Evolutionary conservation across 805 yeast genomes (phyloP).

Genomic region (Candida maris): DNA sequence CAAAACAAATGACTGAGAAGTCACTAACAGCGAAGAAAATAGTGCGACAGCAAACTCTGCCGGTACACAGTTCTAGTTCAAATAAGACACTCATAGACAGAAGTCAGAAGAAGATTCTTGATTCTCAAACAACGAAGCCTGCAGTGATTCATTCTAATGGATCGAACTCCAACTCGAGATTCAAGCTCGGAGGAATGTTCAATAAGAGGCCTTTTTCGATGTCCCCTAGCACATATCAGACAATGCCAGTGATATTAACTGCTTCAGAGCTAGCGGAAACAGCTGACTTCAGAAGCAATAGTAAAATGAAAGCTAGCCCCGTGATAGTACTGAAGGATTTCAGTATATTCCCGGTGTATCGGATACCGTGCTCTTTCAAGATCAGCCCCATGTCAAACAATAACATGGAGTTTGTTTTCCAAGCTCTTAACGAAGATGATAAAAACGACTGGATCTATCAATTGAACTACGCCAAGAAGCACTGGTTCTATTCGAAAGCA

Average conservation of each 20-base stretch:
- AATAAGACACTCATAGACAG: neutral
- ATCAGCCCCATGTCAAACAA: conserved; percentile 31
- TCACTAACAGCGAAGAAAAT: conserved; percentile 2
- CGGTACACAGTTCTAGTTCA: neutral
- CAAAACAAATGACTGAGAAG: conserved; percentile 25
- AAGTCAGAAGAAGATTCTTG: neutral
- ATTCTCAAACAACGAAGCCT: conserved; percentile 5
- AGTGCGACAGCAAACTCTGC: neutral
- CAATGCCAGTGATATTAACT: conserved; percentile 31
- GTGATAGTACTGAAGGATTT: conserved; percentile 44
- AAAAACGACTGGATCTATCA: conserved; percentile 70
- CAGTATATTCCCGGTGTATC: conserved; percentile 50
- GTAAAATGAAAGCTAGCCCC: conserved; percentile 46
- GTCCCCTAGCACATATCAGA: conserved; percentile 35
- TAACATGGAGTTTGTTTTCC: conserved; percentile 52
- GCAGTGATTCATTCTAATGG: conserved; percentile 7
- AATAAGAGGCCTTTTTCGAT: conserved; percentile 60
- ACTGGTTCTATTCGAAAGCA: conserved; percentile 50
- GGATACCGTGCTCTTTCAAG: conserved; percentile 46
- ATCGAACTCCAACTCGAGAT: conserved; percentile 15
- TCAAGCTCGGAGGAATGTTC: conserved; percentile 29
- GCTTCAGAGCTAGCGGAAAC: conserved; percentile 60
- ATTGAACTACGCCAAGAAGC: conserved; percentile 45
- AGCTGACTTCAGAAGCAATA: conserved; percentile 35
- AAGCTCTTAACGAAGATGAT: conserved; percentile 58